Base-by-base conservation (phyloP, 2,329 filamentous ascomycete genomes). In the Alternaria sp. region DNA sequence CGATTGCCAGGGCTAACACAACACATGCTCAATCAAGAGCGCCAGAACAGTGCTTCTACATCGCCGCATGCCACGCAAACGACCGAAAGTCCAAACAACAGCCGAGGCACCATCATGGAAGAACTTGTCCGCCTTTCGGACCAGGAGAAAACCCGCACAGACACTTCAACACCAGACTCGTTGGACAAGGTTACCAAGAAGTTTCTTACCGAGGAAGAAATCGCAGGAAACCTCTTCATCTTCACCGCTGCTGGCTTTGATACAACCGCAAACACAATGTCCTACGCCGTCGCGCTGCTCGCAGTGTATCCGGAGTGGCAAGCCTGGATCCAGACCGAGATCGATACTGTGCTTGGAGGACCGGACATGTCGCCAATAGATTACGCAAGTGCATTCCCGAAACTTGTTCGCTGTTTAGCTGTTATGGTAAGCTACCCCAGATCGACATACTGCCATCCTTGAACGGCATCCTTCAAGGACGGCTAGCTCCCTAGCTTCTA, bases 271-370 rank as follows among this genome's bases (percentile, higher is more conserved):
- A 84, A 84, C 59, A 83, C 83, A 0, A 79, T 87, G 58, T 78
- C 81, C 1, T 87, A 83, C 65, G 81, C 82, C 4, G 65, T 85
- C 10, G 77, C 79, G 3, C 72, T 85, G 3, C 78, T 87, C 1
- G 80, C 83, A 3, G 73, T 77, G 2, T 77, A 84, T 58, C 84
- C 84, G 0, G 66, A 83, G 63, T 84, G 82, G 79, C 86, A 87
- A 72, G 78, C 80, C 5, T 87, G 85, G 84, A 69, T 87, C 8
- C 55, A 58, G 11, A 82, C 83, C 59, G 86, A 87, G 49, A 78
- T 86, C 49, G 74, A 81, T 46, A 43, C 61, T 4, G 67, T 84
- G 20, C 68, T 73, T 4, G 55, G 45, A 26, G 45, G 1, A 33
- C 18, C 20, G 14, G 44, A n/a, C 10, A 37, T 23, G 15, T 25